Conservation (phyloP, 805 yeast genomes). For the Ogataea ramenticola region DNA sequence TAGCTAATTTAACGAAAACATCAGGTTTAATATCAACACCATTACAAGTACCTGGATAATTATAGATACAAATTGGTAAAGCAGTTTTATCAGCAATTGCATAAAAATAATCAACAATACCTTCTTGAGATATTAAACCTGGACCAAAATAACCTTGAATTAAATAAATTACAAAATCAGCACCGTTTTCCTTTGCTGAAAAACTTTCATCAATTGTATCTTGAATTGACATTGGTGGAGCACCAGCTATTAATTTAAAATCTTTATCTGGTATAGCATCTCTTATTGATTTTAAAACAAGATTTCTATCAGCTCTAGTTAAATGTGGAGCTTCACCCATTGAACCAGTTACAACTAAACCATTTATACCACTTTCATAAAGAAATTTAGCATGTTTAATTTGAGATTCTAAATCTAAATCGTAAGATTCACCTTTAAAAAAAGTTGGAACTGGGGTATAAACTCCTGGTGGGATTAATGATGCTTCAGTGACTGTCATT, state of each 20-base stretch:
- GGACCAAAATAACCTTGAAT: conserved; percentile 42
- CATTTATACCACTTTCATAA: conserved; percentile 34
- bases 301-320: conserved; percentile 33
- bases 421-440: conserved; percentile 30
- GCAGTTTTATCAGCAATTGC: conserved; percentile 33
- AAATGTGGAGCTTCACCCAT: conserved; percentile 47
- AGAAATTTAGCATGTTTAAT: conserved; percentile 35
- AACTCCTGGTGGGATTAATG: conserved; percentile 23
- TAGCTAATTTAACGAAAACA: conserved; percentile 31
- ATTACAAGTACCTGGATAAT: conserved; percentile 40
- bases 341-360: conserved; percentile 41
- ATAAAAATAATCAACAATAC: conserved; percentile 34
- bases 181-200: conserved; percentile 27
- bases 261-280: conserved; percentile 25
- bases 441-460: conserved; percentile 49
- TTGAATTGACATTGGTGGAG: conserved; percentile 33
- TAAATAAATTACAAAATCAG: conserved; percentile 28
- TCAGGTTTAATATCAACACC: conserved; percentile 27
- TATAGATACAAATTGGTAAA: conserved; percentile 36
- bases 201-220: conserved; percentile 33
- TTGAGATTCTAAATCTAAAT: conserved; percentile 36
- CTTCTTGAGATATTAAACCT: conserved; percentile 30
- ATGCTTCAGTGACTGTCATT: background rate
- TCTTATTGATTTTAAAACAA: conserved; percentile 23
- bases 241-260: conserved; percentile 39